Evolutionary conservation across 768 basidiomycete genomes (phyloP).

Genomic region (Pisolithus tinctorius): DNA sequence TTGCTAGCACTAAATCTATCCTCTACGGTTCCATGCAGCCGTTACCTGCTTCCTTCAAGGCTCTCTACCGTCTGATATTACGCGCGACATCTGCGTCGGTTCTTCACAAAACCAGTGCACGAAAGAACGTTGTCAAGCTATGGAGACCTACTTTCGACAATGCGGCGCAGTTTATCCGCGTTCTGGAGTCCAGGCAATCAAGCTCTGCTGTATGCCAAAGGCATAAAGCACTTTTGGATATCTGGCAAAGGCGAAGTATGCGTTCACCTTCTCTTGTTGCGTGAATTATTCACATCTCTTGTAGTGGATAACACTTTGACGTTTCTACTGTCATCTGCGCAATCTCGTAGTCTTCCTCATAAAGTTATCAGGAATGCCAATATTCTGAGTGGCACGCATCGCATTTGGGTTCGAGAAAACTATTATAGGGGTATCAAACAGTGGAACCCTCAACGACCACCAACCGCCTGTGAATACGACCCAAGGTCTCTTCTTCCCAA

Average conservation of each 20-base stretch:
- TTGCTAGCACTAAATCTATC: too few relatives aligned
- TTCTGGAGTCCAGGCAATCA: constrained; percentile 30
- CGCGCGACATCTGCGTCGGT: constrained; percentile 53
- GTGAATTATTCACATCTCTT: constrained; percentile 8
- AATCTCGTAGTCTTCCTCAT: constrained; percentile 58
- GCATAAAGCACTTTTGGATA: constrained; percentile 36
- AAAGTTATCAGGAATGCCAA: constrained; percentile 46
- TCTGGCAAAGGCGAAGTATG: constrained; percentile 54
- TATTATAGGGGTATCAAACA: constrained; percentile 14
- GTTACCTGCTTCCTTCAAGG: constrained; percentile 38
- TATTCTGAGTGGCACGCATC: constrained; percentile 25
- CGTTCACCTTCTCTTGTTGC: background rate
- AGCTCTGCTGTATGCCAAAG: constrained; percentile 22
- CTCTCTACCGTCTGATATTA: constrained; percentile 55
- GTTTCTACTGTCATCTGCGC: constrained; percentile 54
- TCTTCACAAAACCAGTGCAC: constrained; percentile 41
- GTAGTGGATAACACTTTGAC: constrained; percentile 65
- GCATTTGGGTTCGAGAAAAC: constrained; percentile 18
- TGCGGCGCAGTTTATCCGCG: constrained; percentile 37
- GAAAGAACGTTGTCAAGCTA: constrained; percentile 38
- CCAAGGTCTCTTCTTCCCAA: constrained; percentile 8
- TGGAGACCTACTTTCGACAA: constrained; percentile 52
- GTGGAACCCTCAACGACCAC: constrained; percentile 36
- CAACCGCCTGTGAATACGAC: constrained; percentile 15
- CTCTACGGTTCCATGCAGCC: constrained; percentile 2